These are phyloP conservation scores for Pulveroboletus sp. DNA, from an alignment of 768 basidiomycete species.

Conservation along the genomic window DNA sequence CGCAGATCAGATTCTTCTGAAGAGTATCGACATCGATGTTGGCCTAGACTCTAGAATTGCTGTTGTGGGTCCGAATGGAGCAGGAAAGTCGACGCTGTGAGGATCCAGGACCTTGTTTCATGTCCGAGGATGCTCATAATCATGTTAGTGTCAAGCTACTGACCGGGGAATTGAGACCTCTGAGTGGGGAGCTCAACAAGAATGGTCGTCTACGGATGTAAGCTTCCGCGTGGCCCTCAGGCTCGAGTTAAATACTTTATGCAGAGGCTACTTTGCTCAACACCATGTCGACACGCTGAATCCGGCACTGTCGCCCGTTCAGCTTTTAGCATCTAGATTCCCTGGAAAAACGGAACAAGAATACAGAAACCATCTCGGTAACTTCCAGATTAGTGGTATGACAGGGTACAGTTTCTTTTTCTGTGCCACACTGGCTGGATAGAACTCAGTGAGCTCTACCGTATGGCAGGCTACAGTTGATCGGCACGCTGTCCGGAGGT, in stretches of 20 bases:
- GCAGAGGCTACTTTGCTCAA: constrained; percentile 87
- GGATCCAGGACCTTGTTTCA: constrained; percentile 19
- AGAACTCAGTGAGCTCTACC: background rate
- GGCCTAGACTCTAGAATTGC: constrained; percentile 94
- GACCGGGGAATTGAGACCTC: constrained; percentile 17
- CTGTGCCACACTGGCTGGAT: background rate
- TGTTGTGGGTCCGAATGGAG: constrained; percentile 91
- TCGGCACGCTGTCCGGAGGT: constrained; percentile 90
- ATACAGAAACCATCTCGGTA: constrained; percentile 90
- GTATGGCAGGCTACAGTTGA: constrained; percentile 63
- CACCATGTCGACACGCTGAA: constrained; percentile 92
- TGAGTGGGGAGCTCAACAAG: constrained; percentile 73
- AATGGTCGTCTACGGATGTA: constrained; percentile 91
- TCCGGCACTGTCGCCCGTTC: constrained; percentile 84
- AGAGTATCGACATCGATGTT: constrained; percentile 82
- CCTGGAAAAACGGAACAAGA: constrained; percentile 96
- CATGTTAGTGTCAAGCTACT: constrained; percentile 73
- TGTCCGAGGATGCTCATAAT: constrained; percentile 3
- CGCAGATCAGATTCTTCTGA: constrained; percentile 69
- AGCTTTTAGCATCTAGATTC: constrained; percentile 87
- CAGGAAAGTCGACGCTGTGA: constrained; percentile 93
- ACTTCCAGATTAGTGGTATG: constrained; percentile 96
- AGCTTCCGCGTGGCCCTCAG: constrained; percentile 22
- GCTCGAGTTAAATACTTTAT: background rate
- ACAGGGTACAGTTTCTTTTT: constrained; percentile 57